Evolutionary conservation across 768 basidiomycete species (phyloP), one percentile per base, ranked within the genome.

Genomic region (Termitomyces titanicus): DNA sequence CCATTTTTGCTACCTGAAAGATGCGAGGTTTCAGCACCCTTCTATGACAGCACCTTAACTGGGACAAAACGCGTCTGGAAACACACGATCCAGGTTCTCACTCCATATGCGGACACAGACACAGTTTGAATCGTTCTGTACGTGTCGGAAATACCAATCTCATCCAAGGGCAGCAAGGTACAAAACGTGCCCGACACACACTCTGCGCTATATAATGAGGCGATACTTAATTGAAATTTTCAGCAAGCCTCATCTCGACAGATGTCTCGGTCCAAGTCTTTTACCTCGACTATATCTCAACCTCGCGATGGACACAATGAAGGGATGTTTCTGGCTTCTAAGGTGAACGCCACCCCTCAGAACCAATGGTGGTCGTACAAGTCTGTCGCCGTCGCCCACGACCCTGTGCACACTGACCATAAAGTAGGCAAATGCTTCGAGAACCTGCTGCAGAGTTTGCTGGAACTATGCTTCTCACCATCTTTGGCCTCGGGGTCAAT

Each of bases 371-470:
- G 64, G 63, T 58, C 57, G 46, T 70, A 69, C 53, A 65, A 62
- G 68, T 70, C 39, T 24, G 59, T 53, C 27, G 3, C 50, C 35
- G 18, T 34, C 18, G 13, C 20, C 9, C 18, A 8, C 17, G 13
- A 9, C 7, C 31, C 8, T 48, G 29, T 7, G 11, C 27, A 22
- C 15, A 5, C 27, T 52, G 40, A 47, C 39, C 17, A 42, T 45
- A 20, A 17, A 35, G 15, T 37, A 70, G 70, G 24, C 66, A 71
- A 57, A 57, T 65, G 51, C 61, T 72, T 15, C 66, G 70, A 12
- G 68, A 71, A 57, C 61, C 78, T 20, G 75, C 74, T 11, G 82
- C 80, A 25, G 81, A 83, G 62, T 83, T 83, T 61, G 60, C 79
- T 47, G 82, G 82, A 35, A 74, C 76, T 9, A 76, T 79, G 77